Evolutionary conservation across 2,329 filamentous ascomycete species (phyloP), one percentile per base, ranked within the genome.

Genomic region (Xylariaceae sp.): DNA sequence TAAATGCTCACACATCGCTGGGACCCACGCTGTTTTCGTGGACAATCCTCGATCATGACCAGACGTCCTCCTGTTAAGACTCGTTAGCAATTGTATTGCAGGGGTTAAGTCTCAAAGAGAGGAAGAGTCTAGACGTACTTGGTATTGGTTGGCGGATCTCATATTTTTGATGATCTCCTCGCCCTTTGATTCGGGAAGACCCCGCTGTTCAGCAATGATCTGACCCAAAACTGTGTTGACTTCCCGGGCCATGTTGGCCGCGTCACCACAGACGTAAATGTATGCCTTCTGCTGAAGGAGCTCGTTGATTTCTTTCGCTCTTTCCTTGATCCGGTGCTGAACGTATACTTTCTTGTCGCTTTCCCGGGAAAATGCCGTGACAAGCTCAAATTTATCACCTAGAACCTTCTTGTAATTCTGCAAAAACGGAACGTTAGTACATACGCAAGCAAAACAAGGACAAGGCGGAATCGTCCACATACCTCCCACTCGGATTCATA

Each of bases 131-230:
- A 50, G 42, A 73, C 76, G 57, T 81, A 86, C 94, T 80, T 99
- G 95, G 78, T 99, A 99, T 73, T 94, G 89, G 73, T 95, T 96
- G 62, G 87, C 85, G 63, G 88, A 86, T 68, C 94, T 86, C 92
- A 99, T 96, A 65, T 86, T 86, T 83, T 97, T 99, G 58, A 99
- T 91, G 67, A 96, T 86, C 69, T 97, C 92, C 74, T 99, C 94
- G 11, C 84, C 94, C 80, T 96, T 96, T 60, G 86, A 78, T 66
- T 92, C 87, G 1, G 89, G 79, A 55, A 97, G 80, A 49, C 87
- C 87, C 51, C 94, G 83, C 71, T 95, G 82, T 69, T 91, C 84
- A 30, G 91, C 80, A 64, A 99, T 86, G 67, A 97, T 95, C 70
- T 95, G 86, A 30, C 80, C 87, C 43, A 99, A 79, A n/a, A 90